Conservation (phyloP, 164 flowering plant genomes). For the Chimonanthus salicifolius region DNA sequence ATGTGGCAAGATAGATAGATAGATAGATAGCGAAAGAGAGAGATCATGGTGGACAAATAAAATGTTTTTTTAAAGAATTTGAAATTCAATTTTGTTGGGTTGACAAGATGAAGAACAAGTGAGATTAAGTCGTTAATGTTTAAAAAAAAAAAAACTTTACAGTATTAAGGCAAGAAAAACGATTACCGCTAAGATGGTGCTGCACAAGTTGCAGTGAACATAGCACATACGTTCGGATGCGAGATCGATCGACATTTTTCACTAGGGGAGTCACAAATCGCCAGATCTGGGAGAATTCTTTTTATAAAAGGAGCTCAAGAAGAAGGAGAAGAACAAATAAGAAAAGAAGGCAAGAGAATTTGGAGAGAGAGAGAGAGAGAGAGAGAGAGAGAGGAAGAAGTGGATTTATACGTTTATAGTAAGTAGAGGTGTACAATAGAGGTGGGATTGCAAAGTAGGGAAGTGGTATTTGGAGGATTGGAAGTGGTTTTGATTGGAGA, state of each 20-base stretch:
- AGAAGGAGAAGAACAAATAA: background rate
- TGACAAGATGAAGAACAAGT: too few species aligned
- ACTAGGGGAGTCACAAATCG: constrained; percentile 1
- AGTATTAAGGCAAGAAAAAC: too few species aligned
- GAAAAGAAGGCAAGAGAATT: too few species aligned
- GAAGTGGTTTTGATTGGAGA: background rate
- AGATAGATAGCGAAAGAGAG: too few species aligned
- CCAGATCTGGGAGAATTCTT: constrained; percentile 15
- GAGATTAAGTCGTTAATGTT: too few species aligned
- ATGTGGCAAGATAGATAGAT: too few species aligned
- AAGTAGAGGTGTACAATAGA: constrained; percentile 2
- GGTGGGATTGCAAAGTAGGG: constrained; percentile 14
- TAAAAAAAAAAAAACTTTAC: too few species aligned
- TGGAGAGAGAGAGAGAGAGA: background rate
- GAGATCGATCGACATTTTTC: constrained; percentile 54
- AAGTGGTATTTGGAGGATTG: constrained; percentile 6
- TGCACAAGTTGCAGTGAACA: constrained; percentile 97
- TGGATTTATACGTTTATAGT: background rate
- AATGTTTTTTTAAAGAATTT: too few species aligned
- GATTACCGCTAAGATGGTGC: constrained; percentile 87
- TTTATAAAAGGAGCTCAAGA: background rate
- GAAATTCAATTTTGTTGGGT: too few species aligned
- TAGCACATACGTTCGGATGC: constrained; percentile 74
- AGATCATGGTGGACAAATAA: too few species aligned
- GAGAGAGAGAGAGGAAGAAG: background rate